Percentiles rank a stretch among this genome's conserved stretches.
phyloP scores from a whole-genome alignment of 2,329 filamentous ascomycete species.

The Colletotrichum graminicola region DNA sequence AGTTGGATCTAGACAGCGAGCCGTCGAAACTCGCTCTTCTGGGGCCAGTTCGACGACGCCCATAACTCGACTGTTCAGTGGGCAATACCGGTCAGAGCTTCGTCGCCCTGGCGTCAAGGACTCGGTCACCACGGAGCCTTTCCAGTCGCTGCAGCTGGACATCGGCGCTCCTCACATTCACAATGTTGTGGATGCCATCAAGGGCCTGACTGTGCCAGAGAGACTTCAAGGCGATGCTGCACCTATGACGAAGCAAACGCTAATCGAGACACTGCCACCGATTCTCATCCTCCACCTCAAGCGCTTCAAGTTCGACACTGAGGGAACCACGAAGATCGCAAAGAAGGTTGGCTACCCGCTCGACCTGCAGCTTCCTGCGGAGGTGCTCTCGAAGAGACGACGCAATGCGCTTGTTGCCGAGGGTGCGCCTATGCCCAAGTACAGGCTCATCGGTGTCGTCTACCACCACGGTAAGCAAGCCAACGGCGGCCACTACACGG shows the following conservation, averaged over 20 bases:
- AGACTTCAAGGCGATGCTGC: conserved; percentile 83
- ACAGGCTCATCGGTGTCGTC: conserved; percentile 88
- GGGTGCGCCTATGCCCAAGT: conserved; percentile 80
- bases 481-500: conserved; percentile 95
- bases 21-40: conserved; percentile 87
- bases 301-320: conserved; percentile 94
- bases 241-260: conserved; percentile 88
- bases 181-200: conserved; percentile 93
- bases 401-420: conserved; percentile 74
- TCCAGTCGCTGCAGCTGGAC: conserved; percentile 93
- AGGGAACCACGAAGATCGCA: conserved; percentile 96
- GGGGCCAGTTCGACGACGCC: conserved; percentile 83
- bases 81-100: conserved; percentile 89
- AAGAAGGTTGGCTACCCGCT: conserved; percentile 97
- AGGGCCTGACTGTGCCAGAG: conserved; percentile 85
- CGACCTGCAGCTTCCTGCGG: conserved; percentile 92
- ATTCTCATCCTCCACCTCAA: conserved; percentile 96
- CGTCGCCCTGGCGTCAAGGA: conserved; percentile 87
- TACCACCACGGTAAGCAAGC: conserved; percentile 99
- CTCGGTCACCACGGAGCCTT: conserved; percentile 92
- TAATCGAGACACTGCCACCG: conserved; percentile 91
- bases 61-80: conserved; percentile 94
- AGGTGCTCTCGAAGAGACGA: conserved; percentile 84
- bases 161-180: conserved; percentile 89
- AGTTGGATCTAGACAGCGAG: conserved; percentile 91